Percentiles rank a stretch among this genome's conserved stretches.
phyloP scores from a whole-genome alignment of 164 flowering plant species.

The Annona squamosa region DNA sequence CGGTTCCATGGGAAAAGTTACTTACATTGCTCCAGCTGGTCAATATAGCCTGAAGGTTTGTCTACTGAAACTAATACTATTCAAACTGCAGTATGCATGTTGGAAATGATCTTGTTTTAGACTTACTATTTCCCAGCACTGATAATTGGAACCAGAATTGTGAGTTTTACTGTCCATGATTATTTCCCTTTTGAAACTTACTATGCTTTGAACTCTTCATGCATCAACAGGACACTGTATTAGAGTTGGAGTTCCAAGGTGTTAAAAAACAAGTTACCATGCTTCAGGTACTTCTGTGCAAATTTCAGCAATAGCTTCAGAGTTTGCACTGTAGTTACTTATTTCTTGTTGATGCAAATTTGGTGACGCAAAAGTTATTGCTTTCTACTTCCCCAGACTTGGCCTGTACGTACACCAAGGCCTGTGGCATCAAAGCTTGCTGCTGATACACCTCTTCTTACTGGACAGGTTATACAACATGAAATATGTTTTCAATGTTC shows the following conservation, averaged over 20 bases:
- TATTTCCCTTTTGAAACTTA: not conserved
- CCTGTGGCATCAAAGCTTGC: slow-evolving; percentile 98
- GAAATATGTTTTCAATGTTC: not conserved
- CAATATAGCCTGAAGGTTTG: slow-evolving; percentile 83
- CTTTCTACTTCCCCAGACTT: slow-evolving; percentile 44
- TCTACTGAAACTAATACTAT: not conserved
- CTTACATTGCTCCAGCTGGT: slow-evolving; percentile 89
- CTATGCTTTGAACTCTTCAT: not conserved
- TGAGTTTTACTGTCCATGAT: not conserved
- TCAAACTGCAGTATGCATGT: not conserved
- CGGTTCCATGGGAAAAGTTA: slow-evolving; percentile 88
- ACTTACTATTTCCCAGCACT: not conserved
- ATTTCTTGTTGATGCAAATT: not conserved
- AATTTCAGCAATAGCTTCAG: not conserved
- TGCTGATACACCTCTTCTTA: slow-evolving; percentile 97
- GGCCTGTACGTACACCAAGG: slow-evolving; percentile 99
- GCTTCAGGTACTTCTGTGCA: slow-evolving; percentile 76
- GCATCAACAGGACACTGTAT: slow-evolving; percentile 72
- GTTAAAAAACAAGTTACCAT: slow-evolving; percentile 80
- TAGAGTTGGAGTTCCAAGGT: slow-evolving; percentile 99
- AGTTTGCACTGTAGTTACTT: not conserved
- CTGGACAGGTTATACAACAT: slow-evolving; percentile 76
- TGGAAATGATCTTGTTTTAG: not conserved
- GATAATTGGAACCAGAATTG: not conserved
- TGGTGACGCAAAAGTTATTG: not conserved